Conservation (phyloP, 169 alveolate species). For the Condylostoma magnum region DNA sequence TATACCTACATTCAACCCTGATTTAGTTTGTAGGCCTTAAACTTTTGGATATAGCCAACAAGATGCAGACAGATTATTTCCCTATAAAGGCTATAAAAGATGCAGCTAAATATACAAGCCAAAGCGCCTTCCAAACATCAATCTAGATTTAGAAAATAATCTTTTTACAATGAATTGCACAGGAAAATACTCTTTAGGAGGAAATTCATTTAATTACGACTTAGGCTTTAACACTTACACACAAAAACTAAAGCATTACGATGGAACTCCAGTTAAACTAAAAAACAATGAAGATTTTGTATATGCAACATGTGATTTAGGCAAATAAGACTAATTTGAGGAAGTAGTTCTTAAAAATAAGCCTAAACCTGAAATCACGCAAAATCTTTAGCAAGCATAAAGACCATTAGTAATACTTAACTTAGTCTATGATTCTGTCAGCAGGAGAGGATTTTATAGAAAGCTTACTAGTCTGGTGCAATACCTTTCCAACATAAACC, state of each 20-base stretch:
- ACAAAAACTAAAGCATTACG: background rate
- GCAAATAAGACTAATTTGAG: background rate
- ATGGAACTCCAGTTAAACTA: background rate
- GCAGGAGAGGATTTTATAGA: conserved; percentile 6
- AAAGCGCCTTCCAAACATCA: background rate
- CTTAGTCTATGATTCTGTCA: conserved; percentile 23
- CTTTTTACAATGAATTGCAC: conserved; percentile 3
- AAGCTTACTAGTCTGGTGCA: conserved; percentile 23
- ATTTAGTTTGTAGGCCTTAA: conserved; percentile 19
- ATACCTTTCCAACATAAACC: background rate
- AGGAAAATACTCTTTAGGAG: conserved; percentile 15
- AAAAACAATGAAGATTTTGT: conserved; percentile 13
- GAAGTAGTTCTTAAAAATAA: background rate
- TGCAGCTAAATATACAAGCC: background rate
- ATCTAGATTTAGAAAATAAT: background rate
- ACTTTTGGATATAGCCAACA: conserved; percentile 19
- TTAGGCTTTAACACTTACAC: conserved; percentile 4
- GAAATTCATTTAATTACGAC: background rate
- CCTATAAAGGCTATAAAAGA: background rate
- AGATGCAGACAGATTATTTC: conserved; percentile 17
- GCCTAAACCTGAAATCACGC: background rate
- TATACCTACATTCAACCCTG: conserved; percentile 11
- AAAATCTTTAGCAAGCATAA: background rate
- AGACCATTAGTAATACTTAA: conserved; percentile 7
- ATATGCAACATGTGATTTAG: conserved; percentile 10